These are phyloP conservation scores for Haplosporangium gracile DNA, from an alignment of 192 early-diverging fungal genomes.

Conservation along the genomic window DNA sequence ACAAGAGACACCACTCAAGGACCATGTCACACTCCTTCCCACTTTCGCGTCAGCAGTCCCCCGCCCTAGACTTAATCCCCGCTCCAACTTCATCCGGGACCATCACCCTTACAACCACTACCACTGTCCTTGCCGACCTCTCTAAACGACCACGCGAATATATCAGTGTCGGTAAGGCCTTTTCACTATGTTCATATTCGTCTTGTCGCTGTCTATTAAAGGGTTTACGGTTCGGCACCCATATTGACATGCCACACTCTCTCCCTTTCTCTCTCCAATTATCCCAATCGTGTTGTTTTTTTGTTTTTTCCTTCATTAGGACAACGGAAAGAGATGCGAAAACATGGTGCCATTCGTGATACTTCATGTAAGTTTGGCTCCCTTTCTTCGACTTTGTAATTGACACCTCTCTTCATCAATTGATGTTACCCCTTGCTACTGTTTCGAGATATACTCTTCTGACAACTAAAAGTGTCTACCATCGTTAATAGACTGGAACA, in stretches of 20 bases:
- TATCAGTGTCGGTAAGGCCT: slow-evolving; percentile 45
- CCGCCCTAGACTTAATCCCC: slow-evolving; percentile 36
- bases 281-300: not conserved
- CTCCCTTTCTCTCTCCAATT: not conserved
- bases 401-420: not conserved
- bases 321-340: slow-evolving; percentile 53
- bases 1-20: slow-evolving; percentile 49
- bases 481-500: slow-evolving; percentile 53
- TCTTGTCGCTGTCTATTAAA: not conserved
- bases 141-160: slow-evolving; percentile 37
- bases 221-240: not conserved
- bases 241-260: not conserved
- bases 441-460: not conserved
- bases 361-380: slow-evolving; percentile 21
- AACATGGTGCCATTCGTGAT: slow-evolving; percentile 47
- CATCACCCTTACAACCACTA: slow-evolving; percentile 41
- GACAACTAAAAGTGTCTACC: not conserved
- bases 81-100: slow-evolving; percentile 40
- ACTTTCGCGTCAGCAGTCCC: slow-evolving; percentile 46
- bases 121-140: slow-evolving; percentile 33
- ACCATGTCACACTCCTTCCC: slow-evolving; percentile 48
- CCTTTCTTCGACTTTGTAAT: not conserved
- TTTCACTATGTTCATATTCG: not conserved
- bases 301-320: slow-evolving; percentile 8
- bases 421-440: not conserved